Conservation (phyloP, 495 filamentous ascomycete genomes). For the Neurospora sp. region DNA sequence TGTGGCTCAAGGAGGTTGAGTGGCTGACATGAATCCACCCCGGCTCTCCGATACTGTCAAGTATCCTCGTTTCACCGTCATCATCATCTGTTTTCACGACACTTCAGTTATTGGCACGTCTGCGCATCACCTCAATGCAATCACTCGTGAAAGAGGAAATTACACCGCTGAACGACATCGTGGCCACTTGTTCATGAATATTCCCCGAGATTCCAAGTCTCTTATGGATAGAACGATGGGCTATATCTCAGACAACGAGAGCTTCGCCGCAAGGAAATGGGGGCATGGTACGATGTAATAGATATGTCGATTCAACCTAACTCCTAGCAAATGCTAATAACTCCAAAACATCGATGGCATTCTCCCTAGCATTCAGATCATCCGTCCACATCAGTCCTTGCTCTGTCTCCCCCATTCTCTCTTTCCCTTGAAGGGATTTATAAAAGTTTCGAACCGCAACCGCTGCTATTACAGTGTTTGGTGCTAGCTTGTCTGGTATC, state of each 20-base stretch:
- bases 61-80: neutral
- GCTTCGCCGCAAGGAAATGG: neutral
- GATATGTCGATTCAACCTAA: neutral
- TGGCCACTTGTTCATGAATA: neutral
- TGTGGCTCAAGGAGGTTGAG: neutral
- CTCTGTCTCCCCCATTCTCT: neutral
- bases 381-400: neutral
- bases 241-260: neutral
- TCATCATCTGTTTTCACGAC: neutral
- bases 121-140: neutral
- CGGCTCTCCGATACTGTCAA: neutral
- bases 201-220: fast-evolving
- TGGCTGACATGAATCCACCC: neutral
- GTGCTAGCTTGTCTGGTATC: neutral
- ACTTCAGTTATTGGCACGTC: neutral
- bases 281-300: neutral
- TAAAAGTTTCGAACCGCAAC: neutral
- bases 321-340: neutral
- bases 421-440: neutral
- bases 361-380: neutral
- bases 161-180: neutral
- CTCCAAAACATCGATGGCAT: neutral
- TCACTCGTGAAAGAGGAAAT: neutral
- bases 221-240: neutral
- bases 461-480: neutral